A percentile compares a stretch with the other conserved stretches of the same genome.
Evolutionary conservation across 345 rosid species (phyloP).

Genomic region (Murraya koenigii): DNA sequence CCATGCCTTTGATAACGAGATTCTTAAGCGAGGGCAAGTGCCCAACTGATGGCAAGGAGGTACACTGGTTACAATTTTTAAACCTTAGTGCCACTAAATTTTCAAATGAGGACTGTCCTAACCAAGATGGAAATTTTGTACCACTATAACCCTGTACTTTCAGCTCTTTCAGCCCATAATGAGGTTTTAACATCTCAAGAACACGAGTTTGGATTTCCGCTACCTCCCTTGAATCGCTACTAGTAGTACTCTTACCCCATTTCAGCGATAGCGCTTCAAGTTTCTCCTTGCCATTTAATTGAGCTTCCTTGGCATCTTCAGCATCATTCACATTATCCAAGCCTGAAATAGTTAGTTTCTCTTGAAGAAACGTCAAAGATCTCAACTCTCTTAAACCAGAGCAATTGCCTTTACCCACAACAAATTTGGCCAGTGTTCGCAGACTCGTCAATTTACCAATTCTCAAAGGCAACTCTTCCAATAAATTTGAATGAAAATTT

Average conservation of each 20-base stretch:
- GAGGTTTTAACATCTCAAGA: conserved; percentile 12
- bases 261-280: neutral
- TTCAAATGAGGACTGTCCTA: conserved; percentile 11
- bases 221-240: neutral
- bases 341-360: neutral
- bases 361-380: neutral
- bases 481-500: neutral
- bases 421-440: neutral
- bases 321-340: neutral
- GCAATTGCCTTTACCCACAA: neutral
- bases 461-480: neutral
- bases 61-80: neutral
- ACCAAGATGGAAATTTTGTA: conserved; percentile 8
- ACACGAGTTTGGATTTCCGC: neutral
- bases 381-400: neutral
- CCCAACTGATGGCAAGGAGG: conserved; percentile 14
- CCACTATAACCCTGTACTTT: conserved; percentile 5
- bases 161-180: neutral
- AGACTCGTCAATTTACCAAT: neutral
- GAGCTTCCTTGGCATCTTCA: neutral
- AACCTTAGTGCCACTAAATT: neutral
- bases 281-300: neutral
- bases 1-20: neutral
- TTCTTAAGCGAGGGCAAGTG: conserved; percentile 1
- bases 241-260: neutral